Base-by-base conservation (phyloP, 1,284 basidiomycete species). In the Ustilago curta region DNA sequence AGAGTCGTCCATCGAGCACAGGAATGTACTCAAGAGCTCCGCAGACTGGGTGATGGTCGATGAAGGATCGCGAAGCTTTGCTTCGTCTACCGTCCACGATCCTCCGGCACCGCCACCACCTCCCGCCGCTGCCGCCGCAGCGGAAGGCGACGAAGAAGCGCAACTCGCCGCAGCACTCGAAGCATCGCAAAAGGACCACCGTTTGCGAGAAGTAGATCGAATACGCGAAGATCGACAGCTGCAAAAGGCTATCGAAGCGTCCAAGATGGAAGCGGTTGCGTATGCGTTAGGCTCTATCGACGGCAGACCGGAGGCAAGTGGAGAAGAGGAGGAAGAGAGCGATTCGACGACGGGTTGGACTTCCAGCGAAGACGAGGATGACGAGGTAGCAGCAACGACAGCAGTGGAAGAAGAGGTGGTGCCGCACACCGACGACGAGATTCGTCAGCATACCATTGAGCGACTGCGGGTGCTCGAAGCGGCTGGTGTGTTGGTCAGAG, bases 381-480 rank as follows among this genome's bases (percentile, higher is more conserved):
- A 83, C 11, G 73, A 82, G 12, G 50, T 31, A 0, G 44, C 9
- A 23, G 56, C 35, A 8, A 27, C 44, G 18, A 25, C 43, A 0
- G 53, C 42, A 42, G 62, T 27, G 9, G 74, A 77, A 4, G 78
- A 79, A 25, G 48, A 62, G 37, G 45, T 59, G 25, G 44, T 47
- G 39, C 61, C 72, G 23, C 63, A 67, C 14, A 88, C 88, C 44
- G 88, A 74, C 4, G 87, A 85, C 45, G 87, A 85, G 49, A 90
- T 91, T 61, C 88, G 88, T 18, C 89, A 90, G 31, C 89, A 93
- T 45, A 93, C 91, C 64, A 87, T 88, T 19, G 94, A 95, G 83
- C 88, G 93, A 31, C 89, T 91, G 75, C 88, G 91, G 25, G 92
- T 96, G 9, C 87, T 97, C 16, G 91, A 94, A 81, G 93, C 93